Evolutionary conservation across 208 protist species (phyloP).

Genomic region (Naegleria lovaniensis): DNA sequence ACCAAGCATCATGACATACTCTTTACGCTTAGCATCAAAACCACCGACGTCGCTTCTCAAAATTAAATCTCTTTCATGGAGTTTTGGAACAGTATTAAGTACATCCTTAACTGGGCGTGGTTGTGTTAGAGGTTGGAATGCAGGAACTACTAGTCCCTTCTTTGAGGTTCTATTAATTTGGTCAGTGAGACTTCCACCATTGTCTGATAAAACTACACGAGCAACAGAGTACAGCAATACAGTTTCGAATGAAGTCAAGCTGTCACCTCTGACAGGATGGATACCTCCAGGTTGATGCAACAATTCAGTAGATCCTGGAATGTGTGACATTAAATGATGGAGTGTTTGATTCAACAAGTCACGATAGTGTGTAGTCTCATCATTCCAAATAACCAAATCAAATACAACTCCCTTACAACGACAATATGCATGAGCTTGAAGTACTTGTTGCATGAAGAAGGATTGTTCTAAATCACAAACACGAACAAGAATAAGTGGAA

Average conservation of each 20-base stretch:
- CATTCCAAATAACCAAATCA: slow-evolving; percentile 26
- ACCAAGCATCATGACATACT: slow-evolving; percentile 19
- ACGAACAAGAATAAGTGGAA: not conserved
- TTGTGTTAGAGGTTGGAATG: not conserved
- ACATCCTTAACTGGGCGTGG: not conserved
- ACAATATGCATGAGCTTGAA: slow-evolving; percentile 16
- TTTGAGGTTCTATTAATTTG: slow-evolving; percentile 2
- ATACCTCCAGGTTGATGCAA: not conserved
- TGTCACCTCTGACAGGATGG: not conserved
- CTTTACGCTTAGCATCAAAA: not conserved
- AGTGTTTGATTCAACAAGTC: not conserved
- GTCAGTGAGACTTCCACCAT: slow-evolving; percentile 21
- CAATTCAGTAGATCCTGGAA: not conserved
- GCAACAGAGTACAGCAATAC: slow-evolving; percentile 11
- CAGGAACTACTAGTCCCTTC: not conserved
- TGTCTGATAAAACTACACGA: slow-evolving; percentile 6
- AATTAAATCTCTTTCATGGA: not conserved
- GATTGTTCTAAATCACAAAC: not conserved
- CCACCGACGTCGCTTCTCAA: slow-evolving; percentile 7
- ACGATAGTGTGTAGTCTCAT: not conserved
- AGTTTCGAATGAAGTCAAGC: not conserved
- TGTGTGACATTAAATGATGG: not conserved
- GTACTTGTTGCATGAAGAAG: not conserved
- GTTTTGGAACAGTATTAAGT: not conserved
- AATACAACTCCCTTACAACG: slow-evolving; percentile 5